These are phyloP conservation scores for Solanum rostratum DNA, from an alignment of 257 asterid species.

Conservation along the genomic window DNA sequence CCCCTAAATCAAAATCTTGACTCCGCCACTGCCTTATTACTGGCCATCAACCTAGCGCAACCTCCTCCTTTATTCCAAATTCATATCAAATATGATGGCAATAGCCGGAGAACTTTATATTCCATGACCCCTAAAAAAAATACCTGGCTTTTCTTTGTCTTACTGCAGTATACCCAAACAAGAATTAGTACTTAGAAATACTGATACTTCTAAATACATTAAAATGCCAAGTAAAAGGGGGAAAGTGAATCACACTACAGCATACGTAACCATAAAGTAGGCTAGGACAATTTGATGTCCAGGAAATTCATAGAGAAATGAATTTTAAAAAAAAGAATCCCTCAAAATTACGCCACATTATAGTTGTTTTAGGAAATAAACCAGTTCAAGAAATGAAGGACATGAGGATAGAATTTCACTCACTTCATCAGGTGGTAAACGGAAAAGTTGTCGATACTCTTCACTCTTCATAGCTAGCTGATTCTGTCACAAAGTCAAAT, in stretches of 20 bases:
- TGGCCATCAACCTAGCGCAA: neutral
- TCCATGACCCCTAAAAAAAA: neutral
- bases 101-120: neutral
- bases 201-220: neutral
- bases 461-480: conserved; percentile 55
- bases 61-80: neutral
- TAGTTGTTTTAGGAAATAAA: neutral
- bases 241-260: neutral
- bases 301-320: neutral
- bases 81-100: neutral
- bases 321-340: neutral
- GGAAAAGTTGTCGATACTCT: conserved; percentile 91
- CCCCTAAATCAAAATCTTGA: too few species aligned
- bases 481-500: conserved; percentile 32
- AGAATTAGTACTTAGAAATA: neutral
- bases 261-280: neutral
- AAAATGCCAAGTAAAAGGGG: neutral
- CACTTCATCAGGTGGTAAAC: conserved; percentile 89
- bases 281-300: neutral
- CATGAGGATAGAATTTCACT: conserved; percentile 15
- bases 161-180: neutral
- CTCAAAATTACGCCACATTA: neutral
- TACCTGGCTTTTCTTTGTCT: neutral
- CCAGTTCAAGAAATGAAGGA: neutral
- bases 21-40: too few species aligned